Percentiles rank a stretch among this genome's conserved stretches.
Evolutionary conservation across 2,329 filamentous ascomycete species (phyloP).

Genomic region (Diatrype stigma): DNA sequence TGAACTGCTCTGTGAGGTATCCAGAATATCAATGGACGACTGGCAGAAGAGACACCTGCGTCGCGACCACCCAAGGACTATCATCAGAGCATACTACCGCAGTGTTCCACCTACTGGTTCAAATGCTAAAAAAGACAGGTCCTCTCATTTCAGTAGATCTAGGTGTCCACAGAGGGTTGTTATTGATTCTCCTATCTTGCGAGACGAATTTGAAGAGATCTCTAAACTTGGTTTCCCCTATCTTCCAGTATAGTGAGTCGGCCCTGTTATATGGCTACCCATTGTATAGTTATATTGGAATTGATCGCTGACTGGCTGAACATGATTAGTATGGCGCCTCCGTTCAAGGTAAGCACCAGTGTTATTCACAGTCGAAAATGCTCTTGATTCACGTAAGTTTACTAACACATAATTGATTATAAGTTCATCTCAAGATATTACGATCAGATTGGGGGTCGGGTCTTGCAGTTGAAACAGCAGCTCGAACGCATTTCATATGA

Average conservation of each 20-base stretch:
- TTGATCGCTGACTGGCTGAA: neutral
- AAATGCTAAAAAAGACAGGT: neutral
- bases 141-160: neutral
- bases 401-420: neutral
- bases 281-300: no score
- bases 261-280: no score
- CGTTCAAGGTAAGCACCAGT: neutral
- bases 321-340: neutral
- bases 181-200: neutral
- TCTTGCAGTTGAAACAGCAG: neutral
- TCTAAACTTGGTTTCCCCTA: neutral
- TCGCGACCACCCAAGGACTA: neutral
- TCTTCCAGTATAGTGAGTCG: neutral
- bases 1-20: neutral
- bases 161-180: neutral
- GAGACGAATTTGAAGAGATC: neutral
- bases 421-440: neutral
- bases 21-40: neutral
- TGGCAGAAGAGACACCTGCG: neutral
- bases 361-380: no score
- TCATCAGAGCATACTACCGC: neutral
- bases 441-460: neutral
- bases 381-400: neutral
- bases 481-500: neutral
- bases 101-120: neutral